These are phyloP conservation scores for Musa beccarii DNA, from an alignment of 176 grass and related monocot genomes.

Conservation along the genomic window DNA sequence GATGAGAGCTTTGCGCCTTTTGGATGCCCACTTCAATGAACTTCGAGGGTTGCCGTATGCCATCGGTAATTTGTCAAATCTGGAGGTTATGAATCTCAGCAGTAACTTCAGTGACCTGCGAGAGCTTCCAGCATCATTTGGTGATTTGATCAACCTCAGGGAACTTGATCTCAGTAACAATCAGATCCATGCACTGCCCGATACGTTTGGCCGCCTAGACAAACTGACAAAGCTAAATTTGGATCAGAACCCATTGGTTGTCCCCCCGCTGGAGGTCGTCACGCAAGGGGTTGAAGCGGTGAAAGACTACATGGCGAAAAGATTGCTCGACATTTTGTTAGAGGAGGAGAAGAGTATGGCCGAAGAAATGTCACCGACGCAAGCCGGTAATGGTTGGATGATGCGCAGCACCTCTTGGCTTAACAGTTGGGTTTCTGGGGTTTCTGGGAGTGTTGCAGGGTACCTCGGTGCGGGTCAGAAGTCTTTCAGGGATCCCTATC, in stretches of 20 bases:
- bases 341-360: conserved; percentile 28
- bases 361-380: conserved; percentile 17
- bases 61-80: conserved; percentile 56
- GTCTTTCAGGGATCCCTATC: conserved; percentile 39
- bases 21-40: conserved; percentile 87
- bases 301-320: conserved; percentile 53
- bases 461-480: conserved; percentile 39
- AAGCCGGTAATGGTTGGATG: conserved; percentile 39
- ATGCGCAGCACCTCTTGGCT: conserved; percentile 53
- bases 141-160: conserved; percentile 51
- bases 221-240: conserved; percentile 49
- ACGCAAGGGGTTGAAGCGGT: conserved; percentile 29
- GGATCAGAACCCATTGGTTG: conserved; percentile 65
- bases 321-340: conserved; percentile 33
- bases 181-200: conserved; percentile 67
- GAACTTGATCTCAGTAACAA: conserved; percentile 96
- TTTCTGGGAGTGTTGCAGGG: conserved; percentile 45
- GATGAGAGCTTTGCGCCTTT: conserved; percentile 51
- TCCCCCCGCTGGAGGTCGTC: conserved; percentile 55
- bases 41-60: conserved; percentile 56
- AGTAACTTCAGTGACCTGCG: conserved; percentile 85
- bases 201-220: conserved; percentile 51
- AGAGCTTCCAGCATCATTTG: conserved; percentile 47
- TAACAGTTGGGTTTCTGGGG: conserved; percentile 41
- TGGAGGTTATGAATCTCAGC: conserved; percentile 71